Percentiles rank a stretch among this genome's conserved stretches.
These are phyloP conservation scores for Arthrobotrys musiformis DNA, from an alignment of 2,329 filamentous ascomycete species.

Conservation along the genomic window DNA sequence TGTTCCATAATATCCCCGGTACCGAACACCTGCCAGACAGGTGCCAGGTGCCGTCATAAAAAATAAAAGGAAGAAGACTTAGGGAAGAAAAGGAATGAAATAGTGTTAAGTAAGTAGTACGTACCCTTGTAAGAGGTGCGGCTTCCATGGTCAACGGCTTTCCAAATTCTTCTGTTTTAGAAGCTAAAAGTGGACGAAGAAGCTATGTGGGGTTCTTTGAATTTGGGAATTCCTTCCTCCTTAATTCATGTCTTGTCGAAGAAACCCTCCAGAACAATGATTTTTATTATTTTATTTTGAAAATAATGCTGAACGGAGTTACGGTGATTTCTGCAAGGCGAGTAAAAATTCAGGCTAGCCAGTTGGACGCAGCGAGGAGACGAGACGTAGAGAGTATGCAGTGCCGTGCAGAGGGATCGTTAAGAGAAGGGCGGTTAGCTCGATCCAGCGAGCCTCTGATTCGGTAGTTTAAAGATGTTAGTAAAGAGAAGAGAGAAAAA, in stretches of 20 bases:
- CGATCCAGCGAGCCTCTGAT: conserved; percentile 53
- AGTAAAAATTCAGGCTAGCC: conserved; percentile 11
- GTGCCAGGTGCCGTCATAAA: neutral
- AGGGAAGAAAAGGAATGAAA: neutral
- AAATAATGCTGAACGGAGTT: neutral
- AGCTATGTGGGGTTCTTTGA: conserved; percentile 23
- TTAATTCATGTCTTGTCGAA: conserved; percentile 51
- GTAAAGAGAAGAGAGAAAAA: conserved; percentile 13
- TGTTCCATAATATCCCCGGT: conserved; percentile 21
- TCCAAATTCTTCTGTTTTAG: conserved; percentile 4
- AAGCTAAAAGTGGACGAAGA: conserved; percentile 2
- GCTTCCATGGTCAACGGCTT: conserved; percentile 52
- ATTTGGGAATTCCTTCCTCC: conserved; percentile 50
- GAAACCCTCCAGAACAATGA: neutral
- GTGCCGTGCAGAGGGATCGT: conserved; percentile 26
- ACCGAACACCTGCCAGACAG: conserved; percentile 18
- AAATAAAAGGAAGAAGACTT: neutral
- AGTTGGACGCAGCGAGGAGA: neutral
- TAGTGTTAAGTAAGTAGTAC: conserved; percentile 24
- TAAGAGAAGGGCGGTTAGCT: conserved; percentile 40
- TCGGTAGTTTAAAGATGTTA: conserved; percentile 9
- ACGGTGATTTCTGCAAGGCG: conserved; percentile 3
- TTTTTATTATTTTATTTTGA: neutral
- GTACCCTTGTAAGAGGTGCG: conserved; percentile 55
- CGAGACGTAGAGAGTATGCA: conserved; percentile 36